Evolutionary conservation across 1,139 yeast species (phyloP).

Genomic region (Pneumocystis murina): DNA sequence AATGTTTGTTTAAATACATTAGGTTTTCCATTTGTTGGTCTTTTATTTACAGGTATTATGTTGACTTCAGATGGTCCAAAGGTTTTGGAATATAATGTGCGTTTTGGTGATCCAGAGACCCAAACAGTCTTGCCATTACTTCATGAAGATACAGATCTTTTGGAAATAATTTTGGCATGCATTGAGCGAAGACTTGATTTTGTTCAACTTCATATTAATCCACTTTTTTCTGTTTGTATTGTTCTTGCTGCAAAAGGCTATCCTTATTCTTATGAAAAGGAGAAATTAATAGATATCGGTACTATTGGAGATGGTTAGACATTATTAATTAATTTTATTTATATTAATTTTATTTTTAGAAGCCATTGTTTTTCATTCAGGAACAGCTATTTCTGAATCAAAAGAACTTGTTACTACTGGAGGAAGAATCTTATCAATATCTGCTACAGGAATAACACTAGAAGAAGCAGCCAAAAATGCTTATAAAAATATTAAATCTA

Average conservation of each 20-base stretch:
- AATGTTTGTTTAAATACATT: neutral
- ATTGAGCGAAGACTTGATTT: constrained; percentile 91
- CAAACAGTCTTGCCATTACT: constrained; percentile 87
- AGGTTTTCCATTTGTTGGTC: constrained; percentile 83
- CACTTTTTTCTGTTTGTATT: constrained; percentile 71
- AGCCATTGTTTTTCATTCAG: constrained; percentile 84
- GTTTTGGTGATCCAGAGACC: constrained; percentile 99
- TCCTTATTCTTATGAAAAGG: constrained; percentile 75
- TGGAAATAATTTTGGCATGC: constrained; percentile 82
- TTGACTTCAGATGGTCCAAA: constrained; percentile 73
- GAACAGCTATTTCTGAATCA: constrained; percentile 43
- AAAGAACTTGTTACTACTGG: constrained; percentile 71
- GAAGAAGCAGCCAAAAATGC: constrained; percentile 75
- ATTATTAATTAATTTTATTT: constrained; percentile 23
- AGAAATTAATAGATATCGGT: constrained; percentile 61
- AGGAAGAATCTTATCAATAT: constrained; percentile 92
- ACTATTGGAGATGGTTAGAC: constrained; percentile 19
- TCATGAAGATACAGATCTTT: constrained; percentile 70
- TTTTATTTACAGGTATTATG: constrained; percentile 93
- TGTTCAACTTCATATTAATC: constrained; percentile 47
- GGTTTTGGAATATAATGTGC: constrained; percentile 89
- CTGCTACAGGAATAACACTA: constrained; percentile 66
- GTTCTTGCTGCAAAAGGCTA: constrained; percentile 96
- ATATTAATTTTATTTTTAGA: constrained; percentile 25
- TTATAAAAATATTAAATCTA: constrained; percentile 66